Conservation (phyloP, 179 eudicot genomes). For the Silene vulgaris region DNA sequence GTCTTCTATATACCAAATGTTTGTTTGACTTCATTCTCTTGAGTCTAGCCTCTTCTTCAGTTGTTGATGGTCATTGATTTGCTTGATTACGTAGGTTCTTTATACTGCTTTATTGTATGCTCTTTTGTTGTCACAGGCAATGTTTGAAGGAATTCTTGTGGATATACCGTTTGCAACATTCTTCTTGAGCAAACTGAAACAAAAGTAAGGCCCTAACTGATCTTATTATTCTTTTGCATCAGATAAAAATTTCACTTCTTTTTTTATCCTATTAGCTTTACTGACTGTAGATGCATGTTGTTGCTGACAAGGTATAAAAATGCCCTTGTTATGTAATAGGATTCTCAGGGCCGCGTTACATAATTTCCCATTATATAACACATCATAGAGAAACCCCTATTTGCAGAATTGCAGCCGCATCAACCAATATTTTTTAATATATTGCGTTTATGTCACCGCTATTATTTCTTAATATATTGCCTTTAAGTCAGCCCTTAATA, state of each 20-base stretch:
- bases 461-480: too few species aligned
- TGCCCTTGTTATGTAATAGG: too few species aligned
- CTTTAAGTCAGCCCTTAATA: too few species aligned
- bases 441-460: too few species aligned
- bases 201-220: conserved; percentile 55
- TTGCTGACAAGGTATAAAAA: too few species aligned
- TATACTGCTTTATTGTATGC: not conserved
- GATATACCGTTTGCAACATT: conserved; percentile 98
- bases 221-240: not conserved
- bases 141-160: conserved; percentile 98
- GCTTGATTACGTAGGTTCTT: not conserved
- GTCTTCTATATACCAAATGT: not conserved
- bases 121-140: conserved; percentile 50
- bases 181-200: conserved; percentile 94
- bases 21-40: not conserved
- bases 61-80: conserved; percentile 5
- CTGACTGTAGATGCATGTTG: too few species aligned
- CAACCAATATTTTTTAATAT: too few species aligned
- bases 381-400: too few species aligned
- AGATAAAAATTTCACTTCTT: not conserved
- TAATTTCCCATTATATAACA: too few species aligned
- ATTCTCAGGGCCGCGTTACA: too few species aligned
- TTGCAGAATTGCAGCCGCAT: too few species aligned
- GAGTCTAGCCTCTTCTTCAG: not conserved
- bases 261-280: not conserved